Percentiles rank a stretch among this genome's conserved stretches.
phyloP scores from a whole-genome alignment of 2,329 filamentous ascomycete species.

The Ceratocystiopsis sp. region DNA sequence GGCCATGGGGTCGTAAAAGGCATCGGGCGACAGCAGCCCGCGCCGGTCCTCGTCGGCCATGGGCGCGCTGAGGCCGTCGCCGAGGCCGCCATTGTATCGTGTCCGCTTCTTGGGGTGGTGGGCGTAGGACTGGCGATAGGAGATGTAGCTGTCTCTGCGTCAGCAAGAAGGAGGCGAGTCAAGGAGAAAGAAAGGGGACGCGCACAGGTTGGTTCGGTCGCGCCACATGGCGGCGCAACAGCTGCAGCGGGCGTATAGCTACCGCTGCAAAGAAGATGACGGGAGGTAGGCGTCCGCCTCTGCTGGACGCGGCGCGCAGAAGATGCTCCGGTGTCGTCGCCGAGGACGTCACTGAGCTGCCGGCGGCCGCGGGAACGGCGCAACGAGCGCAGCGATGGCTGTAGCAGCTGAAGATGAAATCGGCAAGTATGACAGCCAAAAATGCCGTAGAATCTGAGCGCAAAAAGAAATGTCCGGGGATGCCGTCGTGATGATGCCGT shows the following conservation, averaged over 20 bases:
- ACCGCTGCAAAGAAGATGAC: background rate
- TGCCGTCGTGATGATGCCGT: too few species aligned
- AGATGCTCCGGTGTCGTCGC: too few species aligned
- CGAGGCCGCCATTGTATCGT: conserved; percentile 35
- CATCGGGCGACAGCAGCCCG: conserved; percentile 66
- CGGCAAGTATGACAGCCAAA: too few species aligned
- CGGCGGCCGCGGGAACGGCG: too few species aligned
- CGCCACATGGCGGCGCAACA: conserved; percentile 65
- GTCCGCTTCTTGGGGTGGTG: conserved; percentile 83
- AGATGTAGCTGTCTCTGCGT: conserved; percentile 58
- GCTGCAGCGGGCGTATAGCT: background rate
- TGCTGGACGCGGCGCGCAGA: too few species aligned
- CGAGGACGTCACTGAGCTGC: too few species aligned
- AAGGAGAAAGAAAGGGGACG: background rate
- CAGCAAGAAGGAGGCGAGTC: too few species aligned
- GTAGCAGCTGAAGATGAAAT: too few species aligned
- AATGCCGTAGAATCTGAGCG: too few species aligned
- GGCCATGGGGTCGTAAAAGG: conserved; percentile 55
- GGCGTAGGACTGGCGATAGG: conserved; percentile 95
- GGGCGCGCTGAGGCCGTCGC: conserved; percentile 27
- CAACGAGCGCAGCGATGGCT: too few species aligned
- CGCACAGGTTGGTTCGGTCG: conserved; percentile 95
- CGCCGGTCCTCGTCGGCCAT: conserved; percentile 38
- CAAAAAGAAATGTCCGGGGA: too few species aligned
- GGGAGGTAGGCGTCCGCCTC: too few species aligned